Evolutionary conservation across 164 flowering plant species (phyloP).

Genomic region (Chimonanthus praecox): DNA sequence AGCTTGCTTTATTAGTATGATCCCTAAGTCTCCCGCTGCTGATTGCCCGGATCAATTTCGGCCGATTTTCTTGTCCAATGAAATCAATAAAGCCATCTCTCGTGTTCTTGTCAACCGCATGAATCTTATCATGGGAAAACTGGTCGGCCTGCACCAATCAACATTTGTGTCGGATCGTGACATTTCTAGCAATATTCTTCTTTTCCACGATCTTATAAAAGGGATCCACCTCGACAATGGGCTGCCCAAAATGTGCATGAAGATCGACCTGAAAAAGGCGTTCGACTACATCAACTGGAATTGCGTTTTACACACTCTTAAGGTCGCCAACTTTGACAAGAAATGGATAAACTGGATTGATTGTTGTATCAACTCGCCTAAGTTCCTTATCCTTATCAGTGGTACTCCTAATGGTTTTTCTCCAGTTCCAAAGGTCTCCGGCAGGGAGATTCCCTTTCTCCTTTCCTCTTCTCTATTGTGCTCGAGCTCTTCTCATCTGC

Average conservation of each 20-base stretch:
- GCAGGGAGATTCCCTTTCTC: no score
- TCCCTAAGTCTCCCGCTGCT: neutral
- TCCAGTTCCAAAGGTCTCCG: no score
- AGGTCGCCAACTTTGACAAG: no score
- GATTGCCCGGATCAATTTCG: neutral
- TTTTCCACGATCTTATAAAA: neutral
- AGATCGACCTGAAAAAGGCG: neutral
- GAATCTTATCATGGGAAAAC: neutral
- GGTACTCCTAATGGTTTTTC: no score
- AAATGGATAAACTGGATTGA: no score
- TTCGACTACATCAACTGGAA: neutral
- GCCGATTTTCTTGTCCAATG: neutral
- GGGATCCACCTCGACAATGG: neutral
- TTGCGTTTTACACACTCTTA: no score
- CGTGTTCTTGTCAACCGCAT: neutral
- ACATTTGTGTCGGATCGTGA: neutral
- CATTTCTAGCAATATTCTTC: neutral
- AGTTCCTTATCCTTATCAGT: no score
- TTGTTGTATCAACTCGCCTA: no score
- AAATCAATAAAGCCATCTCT: neutral
- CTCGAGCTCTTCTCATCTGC: no score
- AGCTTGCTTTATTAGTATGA: neutral
- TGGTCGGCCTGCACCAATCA: neutral
- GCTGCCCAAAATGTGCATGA: neutral
- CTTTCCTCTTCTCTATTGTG: no score